Percentiles rank a stretch among this genome's conserved stretches.
Evolutionary conservation across 148 eudicot species (phyloP).

Genomic region (Amaranthus cruentus): DNA sequence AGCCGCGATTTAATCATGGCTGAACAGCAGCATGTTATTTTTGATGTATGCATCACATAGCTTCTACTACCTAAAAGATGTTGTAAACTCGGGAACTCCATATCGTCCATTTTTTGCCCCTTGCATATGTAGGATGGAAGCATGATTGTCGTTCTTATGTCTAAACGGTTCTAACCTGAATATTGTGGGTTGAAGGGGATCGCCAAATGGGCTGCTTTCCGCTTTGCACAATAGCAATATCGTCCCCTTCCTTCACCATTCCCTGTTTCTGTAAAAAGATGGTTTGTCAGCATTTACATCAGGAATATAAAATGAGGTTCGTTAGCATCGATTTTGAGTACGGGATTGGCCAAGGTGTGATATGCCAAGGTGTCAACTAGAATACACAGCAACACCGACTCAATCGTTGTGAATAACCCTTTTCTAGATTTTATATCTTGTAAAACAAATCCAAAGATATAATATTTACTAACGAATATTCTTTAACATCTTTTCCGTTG

Average conservation of each 20-base stretch:
- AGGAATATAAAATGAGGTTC: background rate
- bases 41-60: conserved; percentile 3
- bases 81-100: background rate
- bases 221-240: conserved; percentile 92
- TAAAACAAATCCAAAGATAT: no score
- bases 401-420: no score
- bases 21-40: background rate
- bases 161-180: conserved; percentile 79
- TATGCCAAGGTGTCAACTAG: no score
- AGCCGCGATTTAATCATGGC: background rate
- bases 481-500: no score
- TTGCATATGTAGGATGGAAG: background rate
- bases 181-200: conserved; percentile 85
- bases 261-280: conserved; percentile 63
- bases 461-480: no score
- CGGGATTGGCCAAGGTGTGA: no score
- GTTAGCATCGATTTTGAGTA: no score
- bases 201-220: conserved; percentile 93
- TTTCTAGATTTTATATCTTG: no score
- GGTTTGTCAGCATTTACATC: conserved; percentile 1
- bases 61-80: background rate
- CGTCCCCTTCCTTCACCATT: conserved; percentile 88
- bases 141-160: background rate
- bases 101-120: conserved; percentile 10
- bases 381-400: no score